Base-by-base conservation (phyloP, 768 basidiomycete species). In the Rhizopogon sp. region DNA sequence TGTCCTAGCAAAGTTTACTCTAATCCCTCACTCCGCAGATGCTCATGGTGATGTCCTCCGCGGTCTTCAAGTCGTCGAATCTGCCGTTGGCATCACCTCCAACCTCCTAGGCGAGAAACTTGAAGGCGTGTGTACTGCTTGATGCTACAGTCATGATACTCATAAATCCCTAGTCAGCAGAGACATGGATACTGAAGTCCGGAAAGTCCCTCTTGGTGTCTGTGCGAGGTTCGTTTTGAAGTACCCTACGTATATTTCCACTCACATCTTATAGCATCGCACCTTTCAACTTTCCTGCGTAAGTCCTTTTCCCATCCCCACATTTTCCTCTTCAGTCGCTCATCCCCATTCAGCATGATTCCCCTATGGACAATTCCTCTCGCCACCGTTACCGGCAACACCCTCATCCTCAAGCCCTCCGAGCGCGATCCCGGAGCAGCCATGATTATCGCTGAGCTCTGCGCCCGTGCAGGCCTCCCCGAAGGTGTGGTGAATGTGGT, bases 371-470 rank as follows among this genome's bases (percentile, higher is more conserved):
- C 93, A 0, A 94, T 98, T 60, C 88, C 88, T 43, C 85, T 93
- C 81, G 90, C 93, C 16, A 76, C 84, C 22, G 86, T 86, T 9
- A 94, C 92, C 0, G 96, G 96, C 33, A 99, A 99, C 64, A 93
- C 96, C 0, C 79, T 99, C 41, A 80, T 99, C 56, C 76, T 99
- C 57, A 99, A 99, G 65, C 96, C 96, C 17, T 94, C 91, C 1
- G 96, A 99, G 68, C 85, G 96, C 25, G 95, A 97, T 67, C 96
- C 96, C 13, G 96, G 96, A 46, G 96, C 97, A 13, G 88, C 93
- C 6, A 94, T 97, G 88, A 96, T 99, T 53, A 93, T 99, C 57
- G 93, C 94, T 33, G 96, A 99, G 72, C 79, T 98, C 3, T 93
- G 91, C 65, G 84, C 91, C 70, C 84, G 83, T 52, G 93, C 96